Base-by-base conservation (phyloP, 352 stramenopile genomes). In the Phytophthora pisi region DNA sequence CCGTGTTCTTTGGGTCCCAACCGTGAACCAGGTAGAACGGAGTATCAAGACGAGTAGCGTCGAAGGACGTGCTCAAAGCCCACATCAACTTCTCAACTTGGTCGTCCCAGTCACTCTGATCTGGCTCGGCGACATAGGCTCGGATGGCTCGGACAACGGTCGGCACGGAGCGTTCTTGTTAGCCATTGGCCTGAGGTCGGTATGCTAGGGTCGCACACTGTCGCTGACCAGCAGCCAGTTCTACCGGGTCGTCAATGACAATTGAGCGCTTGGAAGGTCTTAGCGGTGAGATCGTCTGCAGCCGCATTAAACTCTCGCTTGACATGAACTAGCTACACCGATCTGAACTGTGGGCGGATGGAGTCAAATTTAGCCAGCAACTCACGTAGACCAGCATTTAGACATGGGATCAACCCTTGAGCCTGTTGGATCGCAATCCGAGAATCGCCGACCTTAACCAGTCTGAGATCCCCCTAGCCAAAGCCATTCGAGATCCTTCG, bases 11-110 rank as follows among this genome's bases (percentile, higher is more conserved):
- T 8, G 47, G 10, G 18, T 53, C 47, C 47, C 47, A 53, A 8
- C 23, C 47, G 47, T 30, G 26, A 5, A 30, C 26, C 26, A 30
- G 26, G 26, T 30, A 30, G 26, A 30, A 30, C 2, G 26, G 47
- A 13, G 47, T 53, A 10, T 53, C 47, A 4, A 53, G 24, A 2
- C 47, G 13, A 26, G 47, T 53, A 3, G 47, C 6, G 13, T 55
- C 49, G 11, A 38, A 55, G 2, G 49, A 38, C 43, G 43, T 51
- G 5, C 28, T 51, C 45, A 51, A 18, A 2, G 45, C 45, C 18
- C 45, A 26, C 45, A 51, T 51, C 45, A 51, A 51, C 45, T 31
- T 51, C 45, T 28, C 45, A 7, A 51, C 45, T 26, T 51, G 45
- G 45, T 51, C 45, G 16, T 28, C 18, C 45, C 1, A 51, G 18